Conservation (phyloP, 2,329 filamentous ascomycete species). For the Aspergillus piperis region DNA sequence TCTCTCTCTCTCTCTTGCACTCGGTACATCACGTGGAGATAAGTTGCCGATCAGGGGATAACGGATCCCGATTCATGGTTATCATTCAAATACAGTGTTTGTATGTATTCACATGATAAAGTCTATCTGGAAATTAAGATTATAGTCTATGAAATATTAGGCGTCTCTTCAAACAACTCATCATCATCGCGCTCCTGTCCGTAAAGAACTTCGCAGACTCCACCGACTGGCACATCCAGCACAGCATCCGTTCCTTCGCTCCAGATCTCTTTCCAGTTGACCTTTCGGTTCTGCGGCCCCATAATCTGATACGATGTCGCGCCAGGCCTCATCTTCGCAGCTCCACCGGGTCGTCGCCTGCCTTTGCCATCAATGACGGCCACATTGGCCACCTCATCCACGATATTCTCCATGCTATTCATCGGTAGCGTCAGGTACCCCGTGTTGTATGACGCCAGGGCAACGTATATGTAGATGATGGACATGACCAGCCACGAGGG, state of each 20-base stretch:
- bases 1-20: too few relatives aligned
- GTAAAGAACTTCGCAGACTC: constrained; percentile 93
- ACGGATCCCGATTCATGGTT: neutral
- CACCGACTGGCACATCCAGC: constrained; percentile 92
- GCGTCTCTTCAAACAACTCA: constrained; percentile 21
- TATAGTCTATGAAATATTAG: neutral
- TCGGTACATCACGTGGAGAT: neutral
- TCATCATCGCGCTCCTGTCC: constrained; percentile 57
- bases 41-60: neutral
- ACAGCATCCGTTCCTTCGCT: constrained; percentile 92
- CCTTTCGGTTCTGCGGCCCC: constrained; percentile 44
- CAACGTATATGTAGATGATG: constrained; percentile 90
- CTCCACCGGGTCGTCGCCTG: constrained; percentile 50
- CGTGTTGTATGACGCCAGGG: constrained; percentile 86
- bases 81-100: neutral
- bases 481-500: constrained; percentile 87
- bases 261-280: constrained; percentile 83
- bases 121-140: neutral
- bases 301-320: constrained; percentile 45
- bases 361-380: constrained; percentile 78
- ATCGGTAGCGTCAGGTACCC: constrained; percentile 83
- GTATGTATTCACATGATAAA: neutral
- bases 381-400: constrained; percentile 85
- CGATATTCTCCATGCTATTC: constrained; percentile 79
- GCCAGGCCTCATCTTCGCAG: constrained; percentile 44